These are phyloP conservation scores for Rhizophagus sp. DNA, from an alignment of 192 early-diverging fungal genomes.

Conservation along the genomic window DNA sequence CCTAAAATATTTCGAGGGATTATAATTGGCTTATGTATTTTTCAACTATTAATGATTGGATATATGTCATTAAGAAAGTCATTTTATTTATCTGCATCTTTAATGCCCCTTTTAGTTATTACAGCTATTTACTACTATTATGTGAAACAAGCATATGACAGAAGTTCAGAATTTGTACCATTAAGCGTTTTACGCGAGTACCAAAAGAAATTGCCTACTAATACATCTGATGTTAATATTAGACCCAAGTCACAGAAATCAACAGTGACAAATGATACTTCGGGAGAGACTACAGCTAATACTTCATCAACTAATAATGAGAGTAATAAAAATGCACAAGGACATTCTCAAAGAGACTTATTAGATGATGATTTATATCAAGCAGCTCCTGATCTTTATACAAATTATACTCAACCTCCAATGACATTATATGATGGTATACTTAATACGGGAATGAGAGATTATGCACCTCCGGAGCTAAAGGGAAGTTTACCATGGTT, in stretches of 20 bases:
- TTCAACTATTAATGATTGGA: constrained; percentile 63
- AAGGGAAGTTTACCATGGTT: constrained; percentile 65
- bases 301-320: neutral
- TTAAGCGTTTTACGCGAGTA: constrained; percentile 42
- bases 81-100: constrained; percentile 43
- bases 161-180: constrained; percentile 48
- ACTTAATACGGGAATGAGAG: constrained; percentile 67
- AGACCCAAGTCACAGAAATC: neutral
- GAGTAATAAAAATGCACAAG: constrained; percentile 11
- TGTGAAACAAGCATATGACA: constrained; percentile 45
- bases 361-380: constrained; percentile 66
- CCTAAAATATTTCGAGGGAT: constrained; percentile 71
- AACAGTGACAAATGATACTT: neutral
- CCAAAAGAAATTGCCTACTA: neutral
- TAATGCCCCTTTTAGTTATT: constrained; percentile 47
- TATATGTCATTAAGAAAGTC: constrained; percentile 60
- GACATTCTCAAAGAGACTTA: constrained; percentile 32
- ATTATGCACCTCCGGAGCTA: constrained; percentile 67
- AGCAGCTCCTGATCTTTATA: constrained; percentile 62
- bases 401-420: constrained; percentile 74
- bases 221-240: too few species aligned
- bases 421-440: constrained; percentile 70
- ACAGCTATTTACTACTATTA: constrained; percentile 49
- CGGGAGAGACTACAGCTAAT: neutral
- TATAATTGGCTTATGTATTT: constrained; percentile 64